phyloP scores from a whole-genome alignment of 495 filamentous ascomycete species.

The Antarctomyces pellizariae region DNA sequence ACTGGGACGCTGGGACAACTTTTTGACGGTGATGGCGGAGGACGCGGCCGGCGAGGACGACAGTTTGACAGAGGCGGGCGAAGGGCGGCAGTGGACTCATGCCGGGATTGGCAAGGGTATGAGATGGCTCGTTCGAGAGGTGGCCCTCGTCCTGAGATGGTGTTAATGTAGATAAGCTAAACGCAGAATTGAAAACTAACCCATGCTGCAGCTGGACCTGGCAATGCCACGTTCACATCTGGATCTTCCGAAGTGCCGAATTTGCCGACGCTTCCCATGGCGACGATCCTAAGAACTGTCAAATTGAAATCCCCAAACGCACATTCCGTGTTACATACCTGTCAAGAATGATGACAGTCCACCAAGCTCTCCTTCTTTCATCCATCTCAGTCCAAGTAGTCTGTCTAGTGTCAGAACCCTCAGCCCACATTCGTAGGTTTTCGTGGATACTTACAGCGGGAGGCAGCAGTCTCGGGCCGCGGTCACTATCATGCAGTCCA shows the following conservation, averaged over 20 bases:
- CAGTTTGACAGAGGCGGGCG: conserved; percentile 20
- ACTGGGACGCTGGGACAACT: conserved; percentile 5
- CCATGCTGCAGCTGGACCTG: conserved; percentile 22
- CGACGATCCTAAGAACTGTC: conserved; percentile 14
- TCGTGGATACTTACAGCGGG: background rate
- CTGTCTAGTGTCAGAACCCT: conserved; percentile 8
- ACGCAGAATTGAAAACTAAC: conserved; percentile 9
- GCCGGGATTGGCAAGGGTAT: conserved; percentile 3
- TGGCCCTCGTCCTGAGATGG: conserved; percentile 13
- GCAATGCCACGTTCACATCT: conserved; percentile 16
- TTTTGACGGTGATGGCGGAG: conserved; percentile 11
- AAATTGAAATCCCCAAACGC: background rate
- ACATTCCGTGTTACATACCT: conserved; percentile 7
- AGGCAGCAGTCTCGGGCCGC: conserved; percentile 13
- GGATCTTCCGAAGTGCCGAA: conserved; percentile 21
- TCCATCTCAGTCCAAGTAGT: conserved; percentile 25
- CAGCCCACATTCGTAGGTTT: background rate
- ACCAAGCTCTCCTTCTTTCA: conserved; percentile 25
- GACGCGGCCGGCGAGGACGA: conserved; percentile 18
- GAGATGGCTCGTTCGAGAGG: conserved; percentile 5
- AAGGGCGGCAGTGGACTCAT: conserved; percentile 9
- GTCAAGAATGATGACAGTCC: conserved; percentile 26
- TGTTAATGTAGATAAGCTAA: conserved; percentile 1
- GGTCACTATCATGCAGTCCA: conserved; percentile 18
- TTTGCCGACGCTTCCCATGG: conserved; percentile 20